These are phyloP conservation scores for Trypanosoma cruzi DNA, from an alignment of 208 protist species.

Conservation along the genomic window DNA sequence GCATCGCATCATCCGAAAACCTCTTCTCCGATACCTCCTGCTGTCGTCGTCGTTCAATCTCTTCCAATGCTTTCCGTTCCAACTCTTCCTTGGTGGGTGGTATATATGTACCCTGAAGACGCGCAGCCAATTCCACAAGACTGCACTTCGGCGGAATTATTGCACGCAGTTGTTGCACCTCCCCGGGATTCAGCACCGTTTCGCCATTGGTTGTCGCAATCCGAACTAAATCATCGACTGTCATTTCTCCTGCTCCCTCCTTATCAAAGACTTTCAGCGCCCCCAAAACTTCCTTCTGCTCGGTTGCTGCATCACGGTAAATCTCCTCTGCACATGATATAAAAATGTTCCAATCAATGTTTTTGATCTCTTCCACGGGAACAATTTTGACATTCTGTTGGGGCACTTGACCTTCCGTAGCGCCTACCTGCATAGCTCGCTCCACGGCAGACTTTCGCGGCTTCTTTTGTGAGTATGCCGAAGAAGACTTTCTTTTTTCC, in stretches of 20 bases:
- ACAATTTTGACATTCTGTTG: slow-evolving; percentile 53
- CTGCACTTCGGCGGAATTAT: slow-evolving; percentile 47
- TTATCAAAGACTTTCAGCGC: slow-evolving; percentile 65
- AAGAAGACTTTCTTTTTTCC: slow-evolving; percentile 40
- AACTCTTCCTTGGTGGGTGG: slow-evolving; percentile 77
- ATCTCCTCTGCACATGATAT: slow-evolving; percentile 85
- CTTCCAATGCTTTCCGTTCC: slow-evolving; percentile 43
- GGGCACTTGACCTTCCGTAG: slow-evolving; percentile 34
- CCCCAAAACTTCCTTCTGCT: slow-evolving; percentile 63
- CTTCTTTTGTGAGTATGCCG: slow-evolving; percentile 21
- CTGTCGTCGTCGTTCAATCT: slow-evolving; percentile 45
- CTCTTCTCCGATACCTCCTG: slow-evolving; percentile 48
- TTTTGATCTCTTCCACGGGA: slow-evolving; percentile 90
- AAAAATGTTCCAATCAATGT: slow-evolving; percentile 94
- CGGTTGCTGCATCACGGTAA: slow-evolving; percentile 67
- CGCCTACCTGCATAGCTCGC: slow-evolving; percentile 27
- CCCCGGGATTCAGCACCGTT: slow-evolving; percentile 75
- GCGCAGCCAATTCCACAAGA: slow-evolving; percentile 68
- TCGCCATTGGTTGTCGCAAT: slow-evolving; percentile 83
- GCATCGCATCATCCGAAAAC: slow-evolving; percentile 24
- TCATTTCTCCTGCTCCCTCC: slow-evolving; percentile 37
- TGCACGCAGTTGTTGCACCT: slow-evolving; percentile 67
- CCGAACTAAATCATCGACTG: slow-evolving; percentile 51
- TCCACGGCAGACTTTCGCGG: slow-evolving; percentile 46
- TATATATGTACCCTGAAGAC: slow-evolving; percentile 86